Evolutionary conservation across 2,329 filamentous ascomycete species (phyloP).

Genomic region (Neurospora crassa): DNA sequence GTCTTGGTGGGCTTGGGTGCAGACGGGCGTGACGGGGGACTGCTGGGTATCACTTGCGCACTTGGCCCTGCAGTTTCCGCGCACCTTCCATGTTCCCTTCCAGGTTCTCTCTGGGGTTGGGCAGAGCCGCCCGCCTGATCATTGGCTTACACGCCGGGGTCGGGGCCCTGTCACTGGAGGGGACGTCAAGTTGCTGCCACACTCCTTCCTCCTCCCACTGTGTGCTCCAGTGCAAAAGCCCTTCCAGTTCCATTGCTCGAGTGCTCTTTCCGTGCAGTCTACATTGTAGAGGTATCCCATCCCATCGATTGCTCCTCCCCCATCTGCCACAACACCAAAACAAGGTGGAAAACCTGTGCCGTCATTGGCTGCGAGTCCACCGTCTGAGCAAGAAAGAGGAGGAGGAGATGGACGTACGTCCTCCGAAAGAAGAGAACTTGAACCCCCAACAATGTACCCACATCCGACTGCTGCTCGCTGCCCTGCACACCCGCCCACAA

Average conservation of each 20-base stretch:
- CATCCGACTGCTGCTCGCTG: not conserved
- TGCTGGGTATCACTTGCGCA: not conserved
- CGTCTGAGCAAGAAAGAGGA: not conserved
- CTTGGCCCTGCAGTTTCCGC: not conserved
- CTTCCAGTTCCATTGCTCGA: not conserved
- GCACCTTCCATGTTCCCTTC: not conserved
- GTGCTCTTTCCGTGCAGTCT: not conserved
- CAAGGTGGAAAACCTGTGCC: not conserved
- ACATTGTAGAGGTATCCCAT: not conserved
- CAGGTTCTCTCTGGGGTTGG: not conserved
- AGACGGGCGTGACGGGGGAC: not conserved
- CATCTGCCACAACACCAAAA: not conserved
- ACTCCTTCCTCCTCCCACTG: not conserved
- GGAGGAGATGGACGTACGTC: not conserved
- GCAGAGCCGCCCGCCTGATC: not conserved
- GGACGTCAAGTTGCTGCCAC: not conserved
- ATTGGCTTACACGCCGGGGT: not conserved
- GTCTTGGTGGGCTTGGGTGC: slow-evolving; percentile 6
- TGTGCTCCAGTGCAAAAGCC: not conserved
- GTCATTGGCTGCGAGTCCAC: not conserved
- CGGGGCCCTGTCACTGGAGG: not conserved
- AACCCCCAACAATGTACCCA: not conserved
- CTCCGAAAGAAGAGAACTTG: not conserved
- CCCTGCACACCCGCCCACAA: not conserved
- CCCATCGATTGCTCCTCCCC: not conserved